Conservation (phyloP, 192 early-diverging fungal species). For the Chytriomyces sp. region DNA sequence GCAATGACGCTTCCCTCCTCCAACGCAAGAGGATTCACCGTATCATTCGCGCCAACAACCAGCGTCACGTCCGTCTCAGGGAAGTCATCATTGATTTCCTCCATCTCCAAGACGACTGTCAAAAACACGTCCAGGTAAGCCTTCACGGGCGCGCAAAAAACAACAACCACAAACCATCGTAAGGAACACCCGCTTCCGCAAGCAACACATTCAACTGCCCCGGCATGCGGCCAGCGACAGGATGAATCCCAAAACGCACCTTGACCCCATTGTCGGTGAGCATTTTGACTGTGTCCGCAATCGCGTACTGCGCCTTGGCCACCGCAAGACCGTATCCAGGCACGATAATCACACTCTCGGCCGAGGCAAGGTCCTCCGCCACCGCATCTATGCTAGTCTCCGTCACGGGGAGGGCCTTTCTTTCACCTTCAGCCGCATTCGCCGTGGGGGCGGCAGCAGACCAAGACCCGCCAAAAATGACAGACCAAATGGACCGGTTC, state of each 20-base stretch:
- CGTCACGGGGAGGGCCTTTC: not conserved
- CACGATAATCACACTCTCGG: constrained; percentile 42
- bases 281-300: constrained; percentile 40
- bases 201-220: constrained; percentile 44
- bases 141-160: not conserved
- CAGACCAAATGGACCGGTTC: constrained; percentile 43
- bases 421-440: not conserved
- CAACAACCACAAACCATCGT: constrained; percentile 29
- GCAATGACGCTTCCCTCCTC: constrained; percentile 36
- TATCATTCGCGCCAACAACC: constrained; percentile 44
- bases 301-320: constrained; percentile 44
- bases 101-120: constrained; percentile 42
- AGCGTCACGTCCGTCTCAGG: constrained; percentile 35
- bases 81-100: constrained; percentile 47
- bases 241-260: constrained; percentile 43
- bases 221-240: constrained; percentile 46
- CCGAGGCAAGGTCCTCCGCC: constrained; percentile 25
- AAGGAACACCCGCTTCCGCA: constrained; percentile 41
- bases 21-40: constrained; percentile 42
- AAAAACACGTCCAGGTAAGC: not conserved
- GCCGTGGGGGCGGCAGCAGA: constrained; percentile 8
- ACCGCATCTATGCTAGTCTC: constrained; percentile 34
- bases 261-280: constrained; percentile 32
- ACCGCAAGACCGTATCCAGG: constrained; percentile 47
- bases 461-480: constrained; percentile 38